Base-by-base conservation (phyloP, 768 basidiomycete species). In the Leccinum arenicola region DNA sequence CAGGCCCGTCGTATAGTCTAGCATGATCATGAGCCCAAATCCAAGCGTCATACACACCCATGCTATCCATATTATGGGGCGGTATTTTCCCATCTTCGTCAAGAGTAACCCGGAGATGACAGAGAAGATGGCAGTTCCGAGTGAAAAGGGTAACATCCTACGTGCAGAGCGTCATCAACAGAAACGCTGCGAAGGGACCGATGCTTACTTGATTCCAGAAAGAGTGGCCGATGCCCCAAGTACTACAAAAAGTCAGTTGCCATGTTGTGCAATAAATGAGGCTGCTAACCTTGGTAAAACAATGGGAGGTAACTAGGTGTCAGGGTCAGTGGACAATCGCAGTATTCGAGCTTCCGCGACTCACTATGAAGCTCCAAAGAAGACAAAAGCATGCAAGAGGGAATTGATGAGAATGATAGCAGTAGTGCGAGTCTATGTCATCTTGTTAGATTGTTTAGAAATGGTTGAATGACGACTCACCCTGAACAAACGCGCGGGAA, bases 101-200 rank as follows among this genome's bases (percentile, higher is more conserved):
- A 90, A 75, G 25, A 85, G 9, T 5, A 86, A 64, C 31, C 91
- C 91, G 3, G 83, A 77, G 3, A 80, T 1, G 1, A 82, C 79
- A 31, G 89, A 85, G 7, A 82, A 67, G 6, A 82, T 1, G 3
- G 89, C 73, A 50, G 74, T 70, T 3, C 84, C 87, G 6, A 91
- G 77, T 1, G 90, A 91, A 69, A 77, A 93, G 1, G 90, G 78
- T 3, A 93, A 72, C 88, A 91, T 91, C 69, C 87, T 89, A 59
- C 15, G 50, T 15, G 40, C 5, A 19, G 2, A 7, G 6, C 6
- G n/a, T 68, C 36, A 56, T 17, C 15, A 17, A 55, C 19, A 3
- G 1, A n/a, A 33, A 29, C 4, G 9, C 2, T 47, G 1, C 14
- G 10, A 15, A 40, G 25, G 10, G 1, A 3, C 14, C n/a, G 43